A percentile compares a stretch with the other conserved stretches of the same genome.
Conservation (phyloP, 306 rosid genomes). For the Trichosanthes truncata region DNA sequence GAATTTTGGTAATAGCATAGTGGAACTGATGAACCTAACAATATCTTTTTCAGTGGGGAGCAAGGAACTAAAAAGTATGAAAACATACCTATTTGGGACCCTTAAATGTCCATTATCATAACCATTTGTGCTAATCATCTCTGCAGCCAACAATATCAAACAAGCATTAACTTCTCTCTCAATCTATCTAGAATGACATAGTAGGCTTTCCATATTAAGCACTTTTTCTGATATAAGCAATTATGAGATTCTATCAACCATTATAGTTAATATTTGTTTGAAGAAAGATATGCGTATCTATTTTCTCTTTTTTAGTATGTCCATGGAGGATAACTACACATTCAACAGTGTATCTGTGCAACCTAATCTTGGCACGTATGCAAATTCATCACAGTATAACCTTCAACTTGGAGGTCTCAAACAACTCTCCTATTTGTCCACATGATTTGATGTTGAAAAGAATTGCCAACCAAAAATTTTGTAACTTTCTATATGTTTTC, state of each 20-base stretch:
- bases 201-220: slow-evolving; percentile 1
- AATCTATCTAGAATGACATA: neutral
- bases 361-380: slow-evolving; percentile 23
- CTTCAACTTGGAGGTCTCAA: slow-evolving; percentile 22
- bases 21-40: slow-evolving; percentile 18
- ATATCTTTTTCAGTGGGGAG: neutral
- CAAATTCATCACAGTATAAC: slow-evolving; percentile 21
- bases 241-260: neutral
- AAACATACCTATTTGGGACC: neutral
- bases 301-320: neutral
- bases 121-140: slow-evolving; percentile 7
- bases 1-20: slow-evolving; percentile 8
- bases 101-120: slow-evolving; percentile 2
- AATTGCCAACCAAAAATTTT: slow-evolving; percentile 65
- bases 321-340: neutral
- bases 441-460: slow-evolving; percentile 74
- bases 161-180: slow-evolving; percentile 2
- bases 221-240: slow-evolving; percentile 4
- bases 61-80: neutral
- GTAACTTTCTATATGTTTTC: slow-evolving; percentile 84
- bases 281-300: neutral
- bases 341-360: slow-evolving; percentile 9
- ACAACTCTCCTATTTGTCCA: slow-evolving; percentile 32
- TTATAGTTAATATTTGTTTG: neutral
- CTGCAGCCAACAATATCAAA: slow-evolving; percentile 12